phyloP scores from a whole-genome alignment of 148 eudicot species.

The Rhododendron kiyosumense region DNA sequence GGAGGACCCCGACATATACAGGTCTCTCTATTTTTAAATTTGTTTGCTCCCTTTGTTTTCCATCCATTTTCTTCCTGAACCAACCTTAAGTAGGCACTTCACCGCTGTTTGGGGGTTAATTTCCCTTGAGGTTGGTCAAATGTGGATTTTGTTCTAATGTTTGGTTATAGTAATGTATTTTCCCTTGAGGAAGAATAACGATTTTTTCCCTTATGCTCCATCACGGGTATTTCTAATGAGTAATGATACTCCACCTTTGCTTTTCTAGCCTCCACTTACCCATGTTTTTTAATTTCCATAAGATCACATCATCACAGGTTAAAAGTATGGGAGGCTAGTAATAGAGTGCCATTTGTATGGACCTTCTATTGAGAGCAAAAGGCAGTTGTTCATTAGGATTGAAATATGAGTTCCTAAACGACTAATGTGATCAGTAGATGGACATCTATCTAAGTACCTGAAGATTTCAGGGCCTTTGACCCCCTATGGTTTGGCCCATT shows the following conservation, averaged over 20 bases:
- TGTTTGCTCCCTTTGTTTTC: background rate
- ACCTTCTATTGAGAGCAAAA: background rate
- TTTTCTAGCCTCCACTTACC: background rate
- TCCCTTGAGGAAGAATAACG: background rate
- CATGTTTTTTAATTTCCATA: background rate
- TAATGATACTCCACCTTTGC: background rate
- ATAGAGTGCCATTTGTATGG: background rate
- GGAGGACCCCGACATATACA: slow-evolving; percentile 81
- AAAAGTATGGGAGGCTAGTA: background rate
- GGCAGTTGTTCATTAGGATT: background rate
- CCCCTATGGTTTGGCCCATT: background rate
- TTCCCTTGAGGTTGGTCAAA: background rate
- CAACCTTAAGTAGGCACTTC: background rate
- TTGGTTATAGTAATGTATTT: background rate
- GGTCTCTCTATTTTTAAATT: slow-evolving; percentile 29
- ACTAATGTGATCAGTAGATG: background rate
- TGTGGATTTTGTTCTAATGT: background rate
- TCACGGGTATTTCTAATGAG: background rate
- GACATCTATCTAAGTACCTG: background rate
- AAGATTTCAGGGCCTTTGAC: background rate
- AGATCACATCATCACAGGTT: background rate
- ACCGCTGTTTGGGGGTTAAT: background rate
- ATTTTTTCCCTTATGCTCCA: background rate
- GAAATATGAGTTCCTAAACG: background rate
- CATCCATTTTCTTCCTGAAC: background rate